These are phyloP conservation scores for Mycena belliarum DNA, from an alignment of 768 basidiomycete species.

Conservation along the genomic window DNA sequence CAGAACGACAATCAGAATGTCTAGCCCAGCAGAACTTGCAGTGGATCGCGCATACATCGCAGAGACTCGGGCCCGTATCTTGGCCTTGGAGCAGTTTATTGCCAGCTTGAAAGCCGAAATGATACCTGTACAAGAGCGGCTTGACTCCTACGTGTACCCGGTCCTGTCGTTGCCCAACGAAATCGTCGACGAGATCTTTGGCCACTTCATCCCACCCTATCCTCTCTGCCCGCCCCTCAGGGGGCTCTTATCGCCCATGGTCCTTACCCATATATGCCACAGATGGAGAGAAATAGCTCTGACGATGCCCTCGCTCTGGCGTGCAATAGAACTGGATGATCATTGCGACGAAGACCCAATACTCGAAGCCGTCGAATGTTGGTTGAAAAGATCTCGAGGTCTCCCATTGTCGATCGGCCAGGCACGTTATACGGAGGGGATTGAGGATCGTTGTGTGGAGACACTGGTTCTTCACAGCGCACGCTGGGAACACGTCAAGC, in stretches of 20 bases:
- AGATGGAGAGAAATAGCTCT: neutral
- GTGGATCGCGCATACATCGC: neutral
- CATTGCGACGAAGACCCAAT: neutral
- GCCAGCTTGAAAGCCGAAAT: neutral
- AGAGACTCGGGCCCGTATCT: neutral
- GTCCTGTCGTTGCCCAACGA: neutral
- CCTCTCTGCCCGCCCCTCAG: neutral
- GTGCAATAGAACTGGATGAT: neutral
- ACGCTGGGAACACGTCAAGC: neutral
- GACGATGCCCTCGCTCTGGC: neutral
- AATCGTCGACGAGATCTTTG: neutral
- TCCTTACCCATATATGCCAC: neutral
- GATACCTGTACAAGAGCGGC: neutral
- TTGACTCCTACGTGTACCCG: neutral
- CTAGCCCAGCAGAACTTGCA: neutral
- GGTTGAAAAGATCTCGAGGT: neutral
- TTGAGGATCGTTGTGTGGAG: neutral
- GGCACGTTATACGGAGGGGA: neutral
- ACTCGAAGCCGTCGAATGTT: neutral
- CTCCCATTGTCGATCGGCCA: neutral
- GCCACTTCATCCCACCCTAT: neutral
- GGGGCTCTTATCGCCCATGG: neutral
- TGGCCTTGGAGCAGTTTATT: neutral
- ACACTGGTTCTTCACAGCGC: neutral
- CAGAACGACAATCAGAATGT: no score